A percentile compares a stretch with the other conserved stretches of the same genome.
phyloP scores from a whole-genome alignment of 2,329 filamentous ascomycete species.

The Cordyceps tenuipes region DNA sequence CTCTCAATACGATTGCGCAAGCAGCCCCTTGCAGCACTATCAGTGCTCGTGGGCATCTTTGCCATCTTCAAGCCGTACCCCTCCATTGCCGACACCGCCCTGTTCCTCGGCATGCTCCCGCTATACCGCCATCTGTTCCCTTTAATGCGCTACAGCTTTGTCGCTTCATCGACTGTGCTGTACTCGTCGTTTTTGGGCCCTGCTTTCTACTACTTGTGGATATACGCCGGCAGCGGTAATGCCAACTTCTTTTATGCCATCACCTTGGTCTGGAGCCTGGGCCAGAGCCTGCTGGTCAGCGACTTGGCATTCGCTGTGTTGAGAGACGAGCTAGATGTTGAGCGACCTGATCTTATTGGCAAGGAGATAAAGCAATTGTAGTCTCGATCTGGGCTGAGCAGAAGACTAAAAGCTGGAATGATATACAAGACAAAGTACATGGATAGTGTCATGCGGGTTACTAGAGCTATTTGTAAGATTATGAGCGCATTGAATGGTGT shows the following conservation, averaged over 20 bases:
- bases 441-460: background rate
- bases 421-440: background rate
- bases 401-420: background rate
- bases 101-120: constrained; percentile 76
- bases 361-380: constrained; percentile 83
- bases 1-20: constrained; percentile 72
- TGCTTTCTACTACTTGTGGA: constrained; percentile 95
- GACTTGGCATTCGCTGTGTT: constrained; percentile 84
- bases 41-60: constrained; percentile 80
- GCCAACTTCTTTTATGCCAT: constrained; percentile 99
- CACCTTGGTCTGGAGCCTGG: constrained; percentile 94
- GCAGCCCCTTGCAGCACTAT: constrained; percentile 80
- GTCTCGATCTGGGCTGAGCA: background rate
- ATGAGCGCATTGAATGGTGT: background rate
- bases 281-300: constrained; percentile 75
- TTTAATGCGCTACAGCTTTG: constrained; percentile 87
- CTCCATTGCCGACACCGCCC: constrained; percentile 78
- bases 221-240: constrained; percentile 95
- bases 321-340: constrained; percentile 87
- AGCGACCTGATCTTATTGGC: constrained; percentile 81
- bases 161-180: constrained; percentile 71
- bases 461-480: background rate
- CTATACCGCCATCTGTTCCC: constrained; percentile 90
- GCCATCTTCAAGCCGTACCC: constrained; percentile 97
- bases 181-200: constrained; percentile 87